phyloP scores from a whole-genome alignment of 768 basidiomycete species.

The Porphyrellus cyaneotinctus region DNA sequence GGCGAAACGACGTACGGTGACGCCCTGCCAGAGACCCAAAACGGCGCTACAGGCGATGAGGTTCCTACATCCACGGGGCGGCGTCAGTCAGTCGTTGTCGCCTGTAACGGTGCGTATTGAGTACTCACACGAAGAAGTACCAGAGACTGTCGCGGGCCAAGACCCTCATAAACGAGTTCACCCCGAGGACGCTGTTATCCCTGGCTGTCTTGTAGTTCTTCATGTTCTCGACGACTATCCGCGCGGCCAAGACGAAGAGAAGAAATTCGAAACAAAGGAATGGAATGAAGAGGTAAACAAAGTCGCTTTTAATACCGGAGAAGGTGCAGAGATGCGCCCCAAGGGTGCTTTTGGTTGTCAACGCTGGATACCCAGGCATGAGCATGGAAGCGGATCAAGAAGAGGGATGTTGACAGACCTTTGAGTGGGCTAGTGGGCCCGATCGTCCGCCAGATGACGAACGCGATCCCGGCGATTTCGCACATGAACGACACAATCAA shows the following conservation, averaged over 20 bases:
- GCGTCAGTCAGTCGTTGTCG: neutral
- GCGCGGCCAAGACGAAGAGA: constrained; percentile 22
- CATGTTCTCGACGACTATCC: constrained; percentile 13
- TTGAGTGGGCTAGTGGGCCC: constrained; percentile 22
- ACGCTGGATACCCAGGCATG: constrained; percentile 11
- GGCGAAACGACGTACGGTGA: constrained; percentile 17
- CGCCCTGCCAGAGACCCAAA: constrained; percentile 25
- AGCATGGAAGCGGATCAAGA: neutral
- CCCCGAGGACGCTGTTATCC: neutral
- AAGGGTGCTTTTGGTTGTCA: neutral
- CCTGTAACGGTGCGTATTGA: too few species aligned
- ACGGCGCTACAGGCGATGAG: constrained; percentile 22
- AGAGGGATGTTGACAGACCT: constrained; percentile 12
- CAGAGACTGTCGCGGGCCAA: constrained; percentile 29
- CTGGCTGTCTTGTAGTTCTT: neutral
- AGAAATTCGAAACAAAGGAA: constrained; percentile 29
- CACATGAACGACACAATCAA: constrained; percentile 19
- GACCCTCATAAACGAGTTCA: constrained; percentile 22
- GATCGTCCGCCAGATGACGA: constrained; percentile 26
- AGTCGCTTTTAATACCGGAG: constrained; percentile 17
- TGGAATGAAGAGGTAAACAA: constrained; percentile 29
- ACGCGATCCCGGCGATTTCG: constrained; percentile 23
- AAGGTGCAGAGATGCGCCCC: constrained; percentile 21
- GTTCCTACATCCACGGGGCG: constrained; percentile 17
- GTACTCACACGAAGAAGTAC: constrained; percentile 31